Evolutionary conservation across 345 rosid species (phyloP), one percentile per base, ranked within the genome.

Genomic region (Cardamine resedifolia): DNA sequence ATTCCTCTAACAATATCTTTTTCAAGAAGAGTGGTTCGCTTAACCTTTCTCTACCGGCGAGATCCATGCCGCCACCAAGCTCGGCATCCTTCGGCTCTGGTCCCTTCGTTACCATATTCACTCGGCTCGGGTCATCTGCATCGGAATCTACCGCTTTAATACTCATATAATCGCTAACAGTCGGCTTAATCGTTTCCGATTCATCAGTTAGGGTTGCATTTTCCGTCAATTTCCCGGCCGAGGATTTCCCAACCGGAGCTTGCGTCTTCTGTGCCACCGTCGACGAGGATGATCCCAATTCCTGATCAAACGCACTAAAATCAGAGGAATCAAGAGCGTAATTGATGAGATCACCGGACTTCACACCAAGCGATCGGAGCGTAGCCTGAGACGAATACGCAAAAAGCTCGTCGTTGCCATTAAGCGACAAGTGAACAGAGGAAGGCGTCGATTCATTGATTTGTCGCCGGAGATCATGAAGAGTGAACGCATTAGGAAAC

Each of bases 11-110:
- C 67, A 86, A 61, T 4, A 87, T 77, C 74, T 80, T 81, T 83
- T 78, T 83, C 74, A 82, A 69, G 77, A 86, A 86, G 81, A 38
- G 82, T 1, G 88, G 87, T 80, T 79, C 87, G 10, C 83, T 64
- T 31, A 71, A 39, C 70, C 74, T 82, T 30, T 75, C 34, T 3
- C 48, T 19, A 33, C 57, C 52, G 28, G 31, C 23, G 12, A 77
- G 16, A 61, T 83, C 24, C 31, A 50, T 50, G 55, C 15, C 26
- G 52, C 28, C 27, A 28, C 53, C 28, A 12, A 48, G 26, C 52
- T 34, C 39, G 30, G 4, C 6, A 27, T 27, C 30, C 6, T 4
- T 27, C 6, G 30, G 30, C 5, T 49, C 27, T n/a, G n/a, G n/a
- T n/a, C n/a, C n/a, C n/a, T n/a, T n/a, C 24, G 24, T 23, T 1